Base-by-base conservation (phyloP, 2,329 filamentous ascomycete species). In the Aspergillus brunneoviolaceus region DNA sequence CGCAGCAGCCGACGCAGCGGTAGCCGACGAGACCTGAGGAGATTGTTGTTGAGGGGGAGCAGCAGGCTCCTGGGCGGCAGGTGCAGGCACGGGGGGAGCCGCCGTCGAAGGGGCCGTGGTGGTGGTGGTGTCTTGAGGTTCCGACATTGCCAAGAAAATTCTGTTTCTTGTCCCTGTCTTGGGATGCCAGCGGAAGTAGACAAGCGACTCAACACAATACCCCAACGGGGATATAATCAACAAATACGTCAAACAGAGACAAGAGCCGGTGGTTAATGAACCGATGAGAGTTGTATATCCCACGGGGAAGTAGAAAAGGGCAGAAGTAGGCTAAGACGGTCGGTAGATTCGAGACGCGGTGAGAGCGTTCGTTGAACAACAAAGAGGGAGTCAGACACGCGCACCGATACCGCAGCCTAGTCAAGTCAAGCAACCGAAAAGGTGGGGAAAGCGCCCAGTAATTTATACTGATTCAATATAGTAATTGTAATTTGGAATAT, bases 121-220 rank as follows among this genome's bases (percentile, higher is more conserved):
- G 60, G 68, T 68, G 69, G 68, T 68, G 63, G 65, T 63, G 69
- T 70, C 65, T 72, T 74, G 72, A 63, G 71, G 70, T 60, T 78
- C 75, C 65, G 74, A 69, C 74, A 77, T 77, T 72, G 75, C 74
- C 74, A 78, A 75, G 73, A 74, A 70, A 71, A 67, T 56, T 60
- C 52, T 67, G 39, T 42, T 63, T 71, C 67, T 74, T 70, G 69
- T 72, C 68, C 58, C 60, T 65, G 62, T 69, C 67, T 70, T 69
- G 67, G 67, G 64, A 65, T 35, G 63, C 61, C 65, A 67, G 73
- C 69, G 70, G 72, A 70, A 68, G 61, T 60, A 50, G 53, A 57
- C 25, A 29, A 51, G 58, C 49, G 35, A 51, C 60, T 63, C 63
- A 61, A 63, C 60, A 62, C 50, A 55, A 42, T 55, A 33, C 42